Base-by-base conservation (phyloP, 129 eudicot genomes). In the Chrysanthemum seticuspe region DNA sequence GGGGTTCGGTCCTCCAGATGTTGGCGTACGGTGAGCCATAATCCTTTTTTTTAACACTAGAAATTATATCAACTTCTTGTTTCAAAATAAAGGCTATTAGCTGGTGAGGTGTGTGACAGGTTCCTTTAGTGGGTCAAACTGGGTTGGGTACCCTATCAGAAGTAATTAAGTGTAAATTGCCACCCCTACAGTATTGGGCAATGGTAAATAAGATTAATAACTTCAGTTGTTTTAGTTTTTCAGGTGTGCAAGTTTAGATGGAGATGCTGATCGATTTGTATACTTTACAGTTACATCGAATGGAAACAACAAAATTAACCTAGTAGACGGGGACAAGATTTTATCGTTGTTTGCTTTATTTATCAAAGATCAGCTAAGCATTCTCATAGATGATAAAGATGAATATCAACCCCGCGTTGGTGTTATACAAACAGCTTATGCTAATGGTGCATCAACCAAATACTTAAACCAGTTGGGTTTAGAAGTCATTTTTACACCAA, bases 201-300 rank as follows among this genome's bases (percentile, higher is more conserved):
- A 36, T 34, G 54, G 63, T 21, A 65, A 44, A 49, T 74, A 66
- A 55, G 73, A 75, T 65, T 85, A 78, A 81, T 66, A 71, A 65
- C 75, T 65, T 72, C 59, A 58, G 78, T 67, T 29, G 54, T 83
- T 78, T 55, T 83, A 83, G 85, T 78, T 62, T 77, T 92, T 83
- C 98, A 89, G 95, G 96, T 90, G 97, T 90, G 97, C 90, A 73
- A 90, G 98, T 81, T 85, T 93, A 77, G 98, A 93, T 83, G 97
- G 98, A 69, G 97, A 93, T 84, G 97, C 96, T 67, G 97, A 93
- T 61, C 92, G 98, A 59, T 87, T 93, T 14, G 92, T 90, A 31
- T 93, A 93, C 82, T 93, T 93, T 75, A 71, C 81, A 59, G 52
- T 84, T 36, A 40, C 54, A 77, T 19, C 82, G 73, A 80, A 86